A percentile compares a stretch with the other conserved stretches of the same genome.
Evolutionary conservation across 768 basidiomycete genomes (phyloP).

Genomic region (Tremella mesenterica): DNA sequence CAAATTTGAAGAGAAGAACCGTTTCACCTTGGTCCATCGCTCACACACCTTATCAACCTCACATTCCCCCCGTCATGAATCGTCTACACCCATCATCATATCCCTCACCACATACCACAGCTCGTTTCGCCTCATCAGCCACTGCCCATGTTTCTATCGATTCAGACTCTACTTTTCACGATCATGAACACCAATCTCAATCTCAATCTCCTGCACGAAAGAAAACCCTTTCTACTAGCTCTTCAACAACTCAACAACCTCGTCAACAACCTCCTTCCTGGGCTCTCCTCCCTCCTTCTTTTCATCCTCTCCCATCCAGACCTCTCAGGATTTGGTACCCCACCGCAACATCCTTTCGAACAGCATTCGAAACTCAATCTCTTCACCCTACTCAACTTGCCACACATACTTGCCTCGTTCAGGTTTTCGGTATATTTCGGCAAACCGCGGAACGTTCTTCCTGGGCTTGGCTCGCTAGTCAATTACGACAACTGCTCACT

Average conservation of each 20-base stretch:
- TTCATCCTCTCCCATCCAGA: neutral
- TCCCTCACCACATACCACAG: too few relatives aligned
- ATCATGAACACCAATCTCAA: neutral
- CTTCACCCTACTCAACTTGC: neutral
- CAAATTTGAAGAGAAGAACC: too few relatives aligned
- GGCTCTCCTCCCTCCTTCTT: neutral
- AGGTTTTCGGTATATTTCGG: neutral
- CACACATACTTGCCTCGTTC: neutral
- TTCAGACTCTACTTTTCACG: too few relatives aligned
- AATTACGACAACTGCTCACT: slow-evolving; percentile 2
- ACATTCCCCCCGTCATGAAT: too few relatives aligned
- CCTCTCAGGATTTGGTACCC: too few relatives aligned
- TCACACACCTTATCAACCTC: too few relatives aligned
- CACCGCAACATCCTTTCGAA: neutral
- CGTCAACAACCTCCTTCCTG: neutral
- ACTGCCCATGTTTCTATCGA: too few relatives aligned
- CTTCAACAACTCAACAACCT: neutral
- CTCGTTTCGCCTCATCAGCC: neutral
- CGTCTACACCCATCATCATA: too few relatives aligned
- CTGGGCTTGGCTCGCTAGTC: slow-evolving; percentile 11
- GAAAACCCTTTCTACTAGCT: neutral
- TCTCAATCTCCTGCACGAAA: neutral
- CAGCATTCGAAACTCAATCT: neutral
- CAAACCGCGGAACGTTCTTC: slow-evolving; percentile 1
- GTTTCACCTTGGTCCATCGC: too few relatives aligned